Base-by-base conservation (phyloP, 1,284 basidiomycete genomes). In the Moniliella sp. region DNA sequence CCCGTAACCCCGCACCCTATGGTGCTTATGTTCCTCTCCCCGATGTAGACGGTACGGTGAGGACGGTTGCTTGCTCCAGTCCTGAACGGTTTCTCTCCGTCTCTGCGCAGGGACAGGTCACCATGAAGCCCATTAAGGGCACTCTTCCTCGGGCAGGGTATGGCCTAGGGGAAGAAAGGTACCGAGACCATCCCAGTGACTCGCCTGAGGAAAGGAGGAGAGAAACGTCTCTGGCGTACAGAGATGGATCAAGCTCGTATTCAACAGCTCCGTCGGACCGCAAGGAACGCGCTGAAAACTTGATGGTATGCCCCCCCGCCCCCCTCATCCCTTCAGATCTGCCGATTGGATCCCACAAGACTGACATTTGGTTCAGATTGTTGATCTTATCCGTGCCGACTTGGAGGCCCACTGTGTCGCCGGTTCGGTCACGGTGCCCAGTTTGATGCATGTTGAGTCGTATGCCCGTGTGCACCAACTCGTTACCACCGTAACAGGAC, bases 391-490 rank as follows among this genome's bases (percentile, higher is more conserved):
- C 48, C 73, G 84, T 10, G 80, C 91, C 37, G 88, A 97, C 62
- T 66, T 97, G 18, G 73, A 66, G 63, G 74, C 52, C 64, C 80
- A 51, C 65, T 93, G 46, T 46, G 50, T 49, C 66, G 78, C 42
- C 61, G 78, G 56, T 57, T 75, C 65, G 31, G 84, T 97, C 4
- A 58, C 68, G 4, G 83, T 93, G 1, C 76, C 74, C 32, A 73
- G 80, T 42, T 78, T 97, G 45, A 93, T 88, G 62, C 65, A 65
- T 1, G 72, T 94, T 5, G 88, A 97, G 58, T 79, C 81, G 46
- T 93, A 88, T 56, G 74, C 81, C 62, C 86, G 80, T 0, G 81
- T 97, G 2, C 93, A 84, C 73, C 83, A 91, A 60, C 72, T 94
- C 28, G 88, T 94, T 7, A 93, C 84, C 31, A 84, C 86, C 15